These are phyloP conservation scores for Cystoisospora suis DNA, from an alignment of 169 alveolate genomes.

Conservation along the genomic window DNA sequence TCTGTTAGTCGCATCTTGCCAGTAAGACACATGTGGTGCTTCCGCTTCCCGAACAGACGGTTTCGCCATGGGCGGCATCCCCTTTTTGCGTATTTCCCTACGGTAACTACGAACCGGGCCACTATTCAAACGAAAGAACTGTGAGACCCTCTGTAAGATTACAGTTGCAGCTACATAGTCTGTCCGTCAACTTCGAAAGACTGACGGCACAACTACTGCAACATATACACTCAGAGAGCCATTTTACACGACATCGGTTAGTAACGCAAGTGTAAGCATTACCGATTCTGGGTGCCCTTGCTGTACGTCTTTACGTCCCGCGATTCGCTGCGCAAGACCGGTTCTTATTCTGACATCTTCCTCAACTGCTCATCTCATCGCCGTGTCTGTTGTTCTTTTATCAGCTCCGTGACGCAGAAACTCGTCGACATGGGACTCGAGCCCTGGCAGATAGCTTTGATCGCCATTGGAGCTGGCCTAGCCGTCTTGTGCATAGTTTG, in stretches of 20 bases:
- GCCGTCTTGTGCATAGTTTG: not conserved
- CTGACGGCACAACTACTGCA: not conserved
- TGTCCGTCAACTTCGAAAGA: too few species aligned
- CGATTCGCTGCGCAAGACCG: not conserved
- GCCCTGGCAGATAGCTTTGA: slow-evolving; percentile 11
- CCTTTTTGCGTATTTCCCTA: not conserved
- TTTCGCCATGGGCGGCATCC: too few species aligned
- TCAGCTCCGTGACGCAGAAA: slow-evolving; percentile 16
- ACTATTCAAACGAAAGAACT: not conserved
- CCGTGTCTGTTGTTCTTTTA: not conserved
- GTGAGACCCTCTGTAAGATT: not conserved
- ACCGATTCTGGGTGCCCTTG: not conserved
- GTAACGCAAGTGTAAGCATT: not conserved
- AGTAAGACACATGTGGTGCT: too few species aligned
- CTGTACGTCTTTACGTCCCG: not conserved
- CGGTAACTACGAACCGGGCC: not conserved
- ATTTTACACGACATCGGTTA: not conserved
- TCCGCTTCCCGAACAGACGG: too few species aligned
- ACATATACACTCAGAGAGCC: not conserved
- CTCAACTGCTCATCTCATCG: not conserved
- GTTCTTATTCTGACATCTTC: not conserved
- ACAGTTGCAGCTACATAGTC: too few species aligned
- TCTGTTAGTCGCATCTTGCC: not conserved
- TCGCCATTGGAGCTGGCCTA: not conserved
- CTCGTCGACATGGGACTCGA: slow-evolving; percentile 18